Evolutionary conservation across 495 filamentous ascomycete species (phyloP).

Genomic region (Lindgomyces ingoldianus): DNA sequence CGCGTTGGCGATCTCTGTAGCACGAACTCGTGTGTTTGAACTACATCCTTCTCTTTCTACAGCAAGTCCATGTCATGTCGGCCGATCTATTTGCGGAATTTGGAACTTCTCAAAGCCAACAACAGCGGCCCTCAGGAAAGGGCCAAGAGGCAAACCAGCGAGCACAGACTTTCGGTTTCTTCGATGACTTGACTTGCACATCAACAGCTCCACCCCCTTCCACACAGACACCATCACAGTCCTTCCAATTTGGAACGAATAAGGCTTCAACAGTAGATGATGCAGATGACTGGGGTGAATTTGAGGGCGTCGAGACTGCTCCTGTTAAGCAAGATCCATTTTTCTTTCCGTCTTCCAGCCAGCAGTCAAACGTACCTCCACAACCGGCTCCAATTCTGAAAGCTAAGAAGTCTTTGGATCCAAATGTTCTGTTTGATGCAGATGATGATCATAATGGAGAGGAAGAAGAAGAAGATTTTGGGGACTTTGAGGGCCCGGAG

Average conservation of each 20-base stretch:
- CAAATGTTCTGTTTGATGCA: slow-evolving; percentile 47
- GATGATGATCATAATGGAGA: slow-evolving; percentile 32
- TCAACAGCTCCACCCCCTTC: background rate
- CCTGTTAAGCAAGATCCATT: background rate
- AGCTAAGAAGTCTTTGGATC: slow-evolving; percentile 26
- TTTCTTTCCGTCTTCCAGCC: background rate
- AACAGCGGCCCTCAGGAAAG: background rate
- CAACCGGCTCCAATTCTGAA: slow-evolving; percentile 2
- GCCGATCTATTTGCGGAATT: slow-evolving; percentile 37
- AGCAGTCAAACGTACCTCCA: slow-evolving; percentile 6
- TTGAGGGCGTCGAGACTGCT: slow-evolving; percentile 48
- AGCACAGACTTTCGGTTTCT: slow-evolving; percentile 27
- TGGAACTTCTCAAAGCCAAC: slow-evolving; percentile 2
- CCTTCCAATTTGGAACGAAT: background rate
- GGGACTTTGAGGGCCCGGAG: slow-evolving; percentile 37
- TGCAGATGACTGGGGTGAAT: slow-evolving; percentile 60
- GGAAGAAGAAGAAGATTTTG: slow-evolving; percentile 42
- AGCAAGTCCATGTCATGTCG: too few relatives aligned
- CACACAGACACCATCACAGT: background rate
- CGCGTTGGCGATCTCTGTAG: too few relatives aligned
- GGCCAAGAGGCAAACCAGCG: background rate
- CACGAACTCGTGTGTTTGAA: too few relatives aligned
- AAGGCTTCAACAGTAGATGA: slow-evolving; percentile 10
- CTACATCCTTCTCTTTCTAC: too few relatives aligned
- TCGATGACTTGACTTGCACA: slow-evolving; percentile 26